Percentiles rank a stretch among this genome's conserved stretches.
Conservation (phyloP, 2,329 filamentous ascomycete species). For the Celoporthe dispersa region DNA sequence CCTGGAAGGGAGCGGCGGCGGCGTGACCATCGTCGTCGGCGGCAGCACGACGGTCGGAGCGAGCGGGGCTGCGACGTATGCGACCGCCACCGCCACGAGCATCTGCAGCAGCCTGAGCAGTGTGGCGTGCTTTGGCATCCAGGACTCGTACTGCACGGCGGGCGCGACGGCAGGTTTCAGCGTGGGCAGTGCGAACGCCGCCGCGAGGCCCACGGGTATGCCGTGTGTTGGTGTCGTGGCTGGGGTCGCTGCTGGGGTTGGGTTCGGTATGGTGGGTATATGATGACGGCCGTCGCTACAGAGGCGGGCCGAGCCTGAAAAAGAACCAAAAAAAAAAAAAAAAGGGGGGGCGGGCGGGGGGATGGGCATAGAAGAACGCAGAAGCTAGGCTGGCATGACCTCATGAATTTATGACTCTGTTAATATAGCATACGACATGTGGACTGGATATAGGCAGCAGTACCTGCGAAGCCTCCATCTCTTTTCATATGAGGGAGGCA, state of each 20-base stretch:
- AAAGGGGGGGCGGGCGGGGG: no score
- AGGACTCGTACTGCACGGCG: conserved; percentile 46
- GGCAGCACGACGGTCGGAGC: conserved; percentile 55
- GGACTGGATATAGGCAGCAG: background rate
- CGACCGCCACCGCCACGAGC: conserved; percentile 50
- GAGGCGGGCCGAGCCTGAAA: background rate
- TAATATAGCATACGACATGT: background rate
- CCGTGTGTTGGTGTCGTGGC: conserved; percentile 34
- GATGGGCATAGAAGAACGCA: no score
- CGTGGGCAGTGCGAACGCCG: conserved; percentile 34
- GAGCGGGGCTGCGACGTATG: conserved; percentile 43
- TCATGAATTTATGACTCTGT: background rate
- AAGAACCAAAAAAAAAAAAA: no score
- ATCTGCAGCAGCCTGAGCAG: conserved; percentile 61
- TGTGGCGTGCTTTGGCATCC: conserved; percentile 53
- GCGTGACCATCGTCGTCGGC: conserved; percentile 60
- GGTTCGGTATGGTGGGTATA: conserved; percentile 28
- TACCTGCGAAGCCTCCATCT: background rate
- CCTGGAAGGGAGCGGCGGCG: conserved; percentile 46
- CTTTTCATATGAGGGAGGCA: background rate
- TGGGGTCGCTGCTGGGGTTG: conserved; percentile 33
- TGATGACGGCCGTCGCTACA: background rate
- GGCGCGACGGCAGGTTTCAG: conserved; percentile 36
- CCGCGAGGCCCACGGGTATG: conserved; percentile 34
- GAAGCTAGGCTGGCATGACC: background rate